Evolutionary conservation across 345 rosid species (phyloP).

Genomic region (Geranium rotundifolium): DNA sequence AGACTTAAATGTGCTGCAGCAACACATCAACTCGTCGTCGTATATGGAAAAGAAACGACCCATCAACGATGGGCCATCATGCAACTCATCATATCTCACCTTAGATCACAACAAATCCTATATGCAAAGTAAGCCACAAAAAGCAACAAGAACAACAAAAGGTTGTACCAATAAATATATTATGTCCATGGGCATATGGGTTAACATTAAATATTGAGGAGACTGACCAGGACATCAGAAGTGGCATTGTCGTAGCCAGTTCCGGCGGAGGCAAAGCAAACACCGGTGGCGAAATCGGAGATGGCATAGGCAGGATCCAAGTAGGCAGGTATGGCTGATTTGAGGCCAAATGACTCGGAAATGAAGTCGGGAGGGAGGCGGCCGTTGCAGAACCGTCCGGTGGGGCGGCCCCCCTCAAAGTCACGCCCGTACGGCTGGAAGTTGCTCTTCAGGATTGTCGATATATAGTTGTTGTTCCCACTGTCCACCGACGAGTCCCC

Average conservation of each 20-base stretch:
- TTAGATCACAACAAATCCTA: too few species aligned
- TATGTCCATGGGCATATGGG: too few species aligned
- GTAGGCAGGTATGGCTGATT: conserved; percentile 42
- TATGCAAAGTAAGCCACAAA: too few species aligned
- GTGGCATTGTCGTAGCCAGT: conserved; percentile 55
- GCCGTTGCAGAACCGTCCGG: conserved; percentile 61
- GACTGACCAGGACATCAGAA: conserved; percentile 41
- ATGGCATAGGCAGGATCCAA: conserved; percentile 40
- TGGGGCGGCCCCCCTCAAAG: conserved; percentile 32
- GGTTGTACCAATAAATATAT: too few species aligned
- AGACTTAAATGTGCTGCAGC: too few species aligned
- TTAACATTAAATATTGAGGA: too few species aligned
- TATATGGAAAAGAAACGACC: too few species aligned
- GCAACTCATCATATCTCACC: too few species aligned
- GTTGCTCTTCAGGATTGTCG: conserved; percentile 40
- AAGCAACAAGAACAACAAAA: too few species aligned
- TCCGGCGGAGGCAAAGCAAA: conserved; percentile 54
- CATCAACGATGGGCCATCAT: too few species aligned
- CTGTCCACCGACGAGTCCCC: conserved; percentile 62
- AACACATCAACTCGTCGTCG: too few species aligned
- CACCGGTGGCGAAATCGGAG: conserved; percentile 50
- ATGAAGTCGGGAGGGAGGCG: conserved; percentile 42
- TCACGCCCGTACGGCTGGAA: conserved; percentile 59
- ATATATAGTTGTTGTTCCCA: conserved; percentile 48
- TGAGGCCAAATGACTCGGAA: conserved; percentile 45